phyloP scores from a whole-genome alignment of 78 protist species.

The Dictyostelium citrinum region DNA sequence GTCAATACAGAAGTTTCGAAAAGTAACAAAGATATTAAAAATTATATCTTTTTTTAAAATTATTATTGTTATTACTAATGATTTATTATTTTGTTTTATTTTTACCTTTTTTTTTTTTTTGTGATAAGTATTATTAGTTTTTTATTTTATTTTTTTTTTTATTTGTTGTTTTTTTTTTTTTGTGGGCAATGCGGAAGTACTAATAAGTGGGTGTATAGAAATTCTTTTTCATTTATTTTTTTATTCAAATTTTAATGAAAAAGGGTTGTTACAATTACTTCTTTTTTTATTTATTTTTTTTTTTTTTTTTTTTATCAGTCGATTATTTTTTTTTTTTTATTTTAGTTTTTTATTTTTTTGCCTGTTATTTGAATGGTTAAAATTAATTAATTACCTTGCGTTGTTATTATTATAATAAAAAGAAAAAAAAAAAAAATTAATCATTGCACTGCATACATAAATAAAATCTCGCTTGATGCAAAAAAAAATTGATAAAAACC shows the following conservation, averaged over 20 bases:
- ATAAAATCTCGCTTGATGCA: neutral
- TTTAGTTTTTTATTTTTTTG: neutral
- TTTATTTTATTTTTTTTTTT: neutral
- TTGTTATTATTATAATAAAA: neutral
- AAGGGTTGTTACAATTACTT: neutral
- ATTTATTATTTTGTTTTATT: neutral
- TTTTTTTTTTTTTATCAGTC: neutral
- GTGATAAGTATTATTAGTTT: neutral
- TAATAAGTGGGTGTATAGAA: neutral
- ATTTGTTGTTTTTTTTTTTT: neutral
- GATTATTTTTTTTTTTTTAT: neutral
- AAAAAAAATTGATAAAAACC: neutral
- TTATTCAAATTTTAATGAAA: neutral
- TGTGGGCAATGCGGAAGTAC: neutral
- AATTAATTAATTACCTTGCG: neutral
- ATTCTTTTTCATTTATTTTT: neutral
- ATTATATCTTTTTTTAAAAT: neutral
- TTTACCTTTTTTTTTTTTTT: neutral
- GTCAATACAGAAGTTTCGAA: too few relatives aligned
- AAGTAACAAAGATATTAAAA: neutral
- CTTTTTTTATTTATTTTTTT: too few relatives aligned
- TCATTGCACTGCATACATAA: too few relatives aligned
- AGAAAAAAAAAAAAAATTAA: too few relatives aligned
- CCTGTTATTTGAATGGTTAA: neutral
- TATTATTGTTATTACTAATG: neutral